Base-by-base conservation (phyloP, 192 early-diverging fungal species). In the Podila verticillata region DNA sequence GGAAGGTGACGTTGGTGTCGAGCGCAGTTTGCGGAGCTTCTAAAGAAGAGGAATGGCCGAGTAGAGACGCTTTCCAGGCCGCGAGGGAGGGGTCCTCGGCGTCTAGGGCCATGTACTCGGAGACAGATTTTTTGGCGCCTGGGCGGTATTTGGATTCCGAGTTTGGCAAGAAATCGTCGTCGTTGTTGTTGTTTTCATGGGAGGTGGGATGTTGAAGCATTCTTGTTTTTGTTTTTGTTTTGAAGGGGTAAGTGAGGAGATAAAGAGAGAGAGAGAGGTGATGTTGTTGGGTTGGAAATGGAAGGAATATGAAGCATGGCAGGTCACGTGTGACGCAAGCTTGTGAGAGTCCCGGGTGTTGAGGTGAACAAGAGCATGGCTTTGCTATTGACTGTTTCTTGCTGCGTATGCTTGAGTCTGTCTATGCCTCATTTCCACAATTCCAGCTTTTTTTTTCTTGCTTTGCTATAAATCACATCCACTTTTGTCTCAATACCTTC, bases 51-150 rank as follows among this genome's bases (percentile, higher is more conserved):
- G 51, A n/a, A 17, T 54, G 12, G 7, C 20, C 51, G 24, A n/a
- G n/a, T 26, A 54, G 4, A 5, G 51, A 54, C 2, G 20, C 51
- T 26, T 54, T 54, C 51, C 51, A 54, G 24, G 24, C 24, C 17
- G n/a, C n/a, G 24, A 54, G 51, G 2, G 51, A 54, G 20, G 20
- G 7, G 24, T 54, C 48, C 32, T 28, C 30, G 15, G 93, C 89
- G 73, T 96, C 96, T 59, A 97, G 86, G 36, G 87, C 73, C 60
- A 91, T 82, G 68, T 94, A 91, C 82, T 97, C 94, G 15, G 84
- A 85, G n/a, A 93, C 74, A 6, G 92, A 92, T 86, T 97, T 97
- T 88, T 95, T 97, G 59, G 90, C 90, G 57, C 94, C 91, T 47
- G 90, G 90, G 82, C 91, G 94, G 88, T 96, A 97, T 31, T 94